Percentiles rank a stretch among this genome's conserved stretches.
Evolutionary conservation across 768 basidiomycete genomes (phyloP).

Genomic region (Sutorius australiensis): DNA sequence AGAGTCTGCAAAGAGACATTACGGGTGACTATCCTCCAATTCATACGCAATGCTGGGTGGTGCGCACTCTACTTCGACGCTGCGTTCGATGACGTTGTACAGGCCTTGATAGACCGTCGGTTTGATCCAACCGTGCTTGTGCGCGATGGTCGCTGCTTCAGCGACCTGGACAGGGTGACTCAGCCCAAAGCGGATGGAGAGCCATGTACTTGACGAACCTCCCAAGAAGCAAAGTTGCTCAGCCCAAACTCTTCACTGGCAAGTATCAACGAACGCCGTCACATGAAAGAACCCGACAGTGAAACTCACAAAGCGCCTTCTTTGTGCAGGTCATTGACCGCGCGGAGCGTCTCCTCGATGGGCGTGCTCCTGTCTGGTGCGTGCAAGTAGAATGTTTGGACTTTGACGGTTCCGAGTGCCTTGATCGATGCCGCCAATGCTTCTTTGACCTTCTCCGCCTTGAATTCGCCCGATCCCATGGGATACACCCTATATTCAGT

Average conservation of each 20-base stretch:
- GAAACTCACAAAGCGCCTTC: conserved; percentile 46
- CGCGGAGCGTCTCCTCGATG: conserved; percentile 44
- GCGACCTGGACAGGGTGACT: conserved; percentile 33
- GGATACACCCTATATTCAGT: conserved; percentile 34
- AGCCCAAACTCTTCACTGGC: conserved; percentile 12
- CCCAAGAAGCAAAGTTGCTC: conserved; percentile 29
- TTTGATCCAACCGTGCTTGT: conserved; percentile 43
- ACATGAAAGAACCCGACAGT: no score
- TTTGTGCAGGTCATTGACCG: conserved; percentile 45
- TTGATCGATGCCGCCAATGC: not conserved
- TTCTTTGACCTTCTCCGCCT: not conserved
- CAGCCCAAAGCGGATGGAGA: not conserved
- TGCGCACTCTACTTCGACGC: conserved; percentile 10
- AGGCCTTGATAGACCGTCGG: conserved; percentile 49
- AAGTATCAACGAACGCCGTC: not conserved
- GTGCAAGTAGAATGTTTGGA: conserved; percentile 21
- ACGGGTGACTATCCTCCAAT: no score
- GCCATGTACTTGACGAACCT: conserved; percentile 14
- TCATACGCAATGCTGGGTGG: no score
- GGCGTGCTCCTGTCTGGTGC: conserved; percentile 41
- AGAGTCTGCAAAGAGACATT: conserved; percentile 19
- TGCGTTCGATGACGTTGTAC: conserved; percentile 45
- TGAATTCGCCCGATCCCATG: not conserved
- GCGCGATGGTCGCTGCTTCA: conserved; percentile 41
- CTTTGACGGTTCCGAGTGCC: not conserved